These are phyloP conservation scores for Fusarium compactum DNA, from an alignment of 2,329 filamentous ascomycete genomes.

Conservation along the genomic window DNA sequence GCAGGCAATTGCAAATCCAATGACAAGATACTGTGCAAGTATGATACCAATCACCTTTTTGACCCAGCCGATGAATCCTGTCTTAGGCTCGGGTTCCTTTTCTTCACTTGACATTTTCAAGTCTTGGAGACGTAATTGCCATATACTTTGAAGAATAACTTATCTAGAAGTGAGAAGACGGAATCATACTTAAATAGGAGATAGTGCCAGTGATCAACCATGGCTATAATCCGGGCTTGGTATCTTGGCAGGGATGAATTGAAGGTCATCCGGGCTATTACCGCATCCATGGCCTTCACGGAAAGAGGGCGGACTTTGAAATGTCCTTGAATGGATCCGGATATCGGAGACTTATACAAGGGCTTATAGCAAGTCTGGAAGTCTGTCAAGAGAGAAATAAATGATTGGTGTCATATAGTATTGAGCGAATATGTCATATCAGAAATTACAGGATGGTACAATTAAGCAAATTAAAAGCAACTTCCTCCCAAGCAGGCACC, in stretches of 20 bases:
- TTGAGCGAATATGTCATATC: slow-evolving; percentile 16
- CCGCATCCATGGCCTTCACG: slow-evolving; percentile 30
- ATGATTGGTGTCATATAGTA: slow-evolving; percentile 7
- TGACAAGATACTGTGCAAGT: slow-evolving; percentile 72
- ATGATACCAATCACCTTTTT: slow-evolving; percentile 52
- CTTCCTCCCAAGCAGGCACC: slow-evolving; percentile 13
- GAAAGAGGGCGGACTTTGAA: slow-evolving; percentile 30
- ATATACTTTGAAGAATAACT: slow-evolving; percentile 7
- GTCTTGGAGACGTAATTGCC: neutral
- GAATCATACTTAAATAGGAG: slow-evolving; percentile 23
- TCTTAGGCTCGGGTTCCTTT: slow-evolving; percentile 17
- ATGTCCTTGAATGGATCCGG: slow-evolving; percentile 24
- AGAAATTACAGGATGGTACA: slow-evolving; percentile 34
- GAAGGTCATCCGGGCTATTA: slow-evolving; percentile 39
- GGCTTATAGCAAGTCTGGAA: neutral
- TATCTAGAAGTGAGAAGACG: neutral
- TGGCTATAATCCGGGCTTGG: slow-evolving; percentile 16
- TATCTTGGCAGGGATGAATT: slow-evolving; percentile 15
- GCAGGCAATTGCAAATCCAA: slow-evolving; percentile 68
- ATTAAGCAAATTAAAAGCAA: slow-evolving; percentile 29
- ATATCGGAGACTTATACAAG: slow-evolving; percentile 3
- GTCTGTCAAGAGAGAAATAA: neutral
- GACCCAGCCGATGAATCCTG: slow-evolving; percentile 18
- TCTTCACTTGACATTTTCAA: slow-evolving; percentile 35
- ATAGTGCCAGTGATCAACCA: neutral